Percentiles rank a stretch among this genome's conserved stretches.
Evolutionary conservation across 305 asterid species (phyloP).

Genomic region (Plantago coronopus): DNA sequence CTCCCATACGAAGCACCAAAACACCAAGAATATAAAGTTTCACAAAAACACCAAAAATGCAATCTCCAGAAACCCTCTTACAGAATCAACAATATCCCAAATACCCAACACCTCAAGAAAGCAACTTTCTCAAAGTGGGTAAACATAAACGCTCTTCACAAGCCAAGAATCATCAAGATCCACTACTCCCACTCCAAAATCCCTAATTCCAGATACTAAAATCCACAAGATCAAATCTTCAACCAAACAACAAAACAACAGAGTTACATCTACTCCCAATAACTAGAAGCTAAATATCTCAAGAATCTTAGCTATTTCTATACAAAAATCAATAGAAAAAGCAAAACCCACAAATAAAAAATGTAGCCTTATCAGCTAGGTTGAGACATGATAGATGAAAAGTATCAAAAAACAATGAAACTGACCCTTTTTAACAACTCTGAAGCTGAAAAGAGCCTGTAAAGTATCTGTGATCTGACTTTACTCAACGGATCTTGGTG

Average conservation of each 20-base stretch:
- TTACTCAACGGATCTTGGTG: conserved; percentile 20
- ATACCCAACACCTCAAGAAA: conserved; percentile 22
- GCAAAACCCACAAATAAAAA: conserved; percentile 9
- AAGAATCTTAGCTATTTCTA: conserved; percentile 8
- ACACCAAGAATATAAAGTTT: conserved; percentile 18
- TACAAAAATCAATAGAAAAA: neutral
- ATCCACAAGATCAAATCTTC: conserved; percentile 20
- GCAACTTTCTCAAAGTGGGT: conserved; percentile 8
- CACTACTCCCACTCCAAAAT: conserved; percentile 11
- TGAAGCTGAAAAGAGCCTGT: conserved; percentile 25
- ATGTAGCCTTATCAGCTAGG: conserved; percentile 18
- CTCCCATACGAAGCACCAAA: conserved; percentile 50
- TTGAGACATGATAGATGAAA: neutral
- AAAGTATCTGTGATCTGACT: conserved; percentile 22
- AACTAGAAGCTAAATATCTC: conserved; percentile 6
- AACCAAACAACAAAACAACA: conserved; percentile 11
- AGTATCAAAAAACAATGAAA: conserved; percentile 13
- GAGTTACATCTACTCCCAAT: neutral
- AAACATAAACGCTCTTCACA: neutral
- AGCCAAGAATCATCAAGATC: conserved; percentile 23
- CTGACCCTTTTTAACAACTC: conserved; percentile 29
- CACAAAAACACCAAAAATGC: conserved; percentile 6
- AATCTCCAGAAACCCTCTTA: neutral
- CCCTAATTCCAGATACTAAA: conserved; percentile 1
- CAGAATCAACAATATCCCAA: conserved; percentile 16